phyloP scores from a whole-genome alignment of 768 basidiomycete species.

The Cystobasidium ongulense region DNA sequence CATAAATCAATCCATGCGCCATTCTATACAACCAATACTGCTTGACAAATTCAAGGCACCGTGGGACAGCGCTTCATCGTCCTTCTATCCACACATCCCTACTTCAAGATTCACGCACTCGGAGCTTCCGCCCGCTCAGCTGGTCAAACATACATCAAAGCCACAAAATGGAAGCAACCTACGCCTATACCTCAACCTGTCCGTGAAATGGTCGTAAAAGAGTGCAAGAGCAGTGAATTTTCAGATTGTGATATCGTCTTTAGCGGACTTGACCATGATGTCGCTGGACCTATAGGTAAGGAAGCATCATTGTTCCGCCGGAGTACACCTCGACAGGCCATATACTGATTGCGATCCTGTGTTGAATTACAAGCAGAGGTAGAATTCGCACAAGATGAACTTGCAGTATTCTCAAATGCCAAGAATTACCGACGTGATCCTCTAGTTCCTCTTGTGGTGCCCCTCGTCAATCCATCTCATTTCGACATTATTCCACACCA shows the following conservation, averaged over 20 bases:
- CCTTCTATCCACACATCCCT: slow-evolving; percentile 77
- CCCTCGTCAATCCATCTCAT: slow-evolving; percentile 84
- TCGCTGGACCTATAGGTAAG: slow-evolving; percentile 87
- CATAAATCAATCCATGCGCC: not conserved
- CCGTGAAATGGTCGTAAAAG: slow-evolving; percentile 58
- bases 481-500: slow-evolving; percentile 77
- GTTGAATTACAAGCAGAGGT: slow-evolving; percentile 53
- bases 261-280: slow-evolving; percentile 91
- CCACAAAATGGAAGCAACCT: slow-evolving; percentile 76
- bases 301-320: too few relatives aligned
- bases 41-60: slow-evolving; percentile 52
- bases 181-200: slow-evolving; percentile 63
- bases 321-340: too few relatives aligned
- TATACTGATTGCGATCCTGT: not conserved
- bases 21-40: not conserved
- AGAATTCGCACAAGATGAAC: slow-evolving; percentile 74
- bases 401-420: slow-evolving; percentile 92
- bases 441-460: slow-evolving; percentile 86
- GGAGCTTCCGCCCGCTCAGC: slow-evolving; percentile 84
- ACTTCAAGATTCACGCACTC: slow-evolving; percentile 74
- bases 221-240: slow-evolving; percentile 72
- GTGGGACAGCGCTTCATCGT: slow-evolving; percentile 93
- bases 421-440: slow-evolving; percentile 92
- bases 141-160: slow-evolving; percentile 66
- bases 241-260: slow-evolving; percentile 76